phyloP scores from a whole-genome alignment of 1,284 basidiomycete species.

The Moesziomyces antarcticus region DNA sequence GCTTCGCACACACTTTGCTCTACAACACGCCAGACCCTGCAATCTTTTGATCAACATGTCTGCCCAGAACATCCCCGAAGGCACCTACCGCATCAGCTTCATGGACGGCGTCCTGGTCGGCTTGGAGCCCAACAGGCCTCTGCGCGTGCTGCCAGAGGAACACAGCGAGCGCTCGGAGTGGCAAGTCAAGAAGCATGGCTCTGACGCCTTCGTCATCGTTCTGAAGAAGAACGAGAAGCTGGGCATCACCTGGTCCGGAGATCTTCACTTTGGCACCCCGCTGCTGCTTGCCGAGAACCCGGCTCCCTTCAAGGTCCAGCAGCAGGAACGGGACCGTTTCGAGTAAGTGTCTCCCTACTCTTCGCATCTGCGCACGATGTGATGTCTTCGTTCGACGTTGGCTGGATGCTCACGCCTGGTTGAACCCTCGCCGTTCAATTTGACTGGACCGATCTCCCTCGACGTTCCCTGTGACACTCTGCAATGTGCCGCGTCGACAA shows the following conservation, averaged over 20 bases:
- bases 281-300: background rate
- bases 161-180: conserved; percentile 1
- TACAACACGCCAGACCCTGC: no score
- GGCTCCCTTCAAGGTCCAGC: background rate
- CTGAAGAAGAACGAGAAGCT: conserved; percentile 5
- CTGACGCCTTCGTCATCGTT: conserved; percentile 1
- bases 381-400: no score
- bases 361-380: no score
- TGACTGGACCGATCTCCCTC: background rate
- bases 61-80: conserved; percentile 10
- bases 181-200: conserved; percentile 9
- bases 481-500: background rate
- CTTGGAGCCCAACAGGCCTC: background rate
- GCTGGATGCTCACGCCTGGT: no score
- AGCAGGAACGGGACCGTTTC: background rate
- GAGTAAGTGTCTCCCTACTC: background rate
- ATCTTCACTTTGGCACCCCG: background rate
- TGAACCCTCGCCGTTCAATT: background rate
- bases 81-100: conserved; percentile 14
- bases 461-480: background rate
- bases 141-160: background rate
- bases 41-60: conserved; percentile 1
- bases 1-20: background rate
- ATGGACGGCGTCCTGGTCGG: conserved; percentile 6
- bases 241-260: conserved; percentile 2